phyloP scores from a whole-genome alignment of 2,329 filamentous ascomycete species.

The Chrysoporthe deuterocubensis region DNA sequence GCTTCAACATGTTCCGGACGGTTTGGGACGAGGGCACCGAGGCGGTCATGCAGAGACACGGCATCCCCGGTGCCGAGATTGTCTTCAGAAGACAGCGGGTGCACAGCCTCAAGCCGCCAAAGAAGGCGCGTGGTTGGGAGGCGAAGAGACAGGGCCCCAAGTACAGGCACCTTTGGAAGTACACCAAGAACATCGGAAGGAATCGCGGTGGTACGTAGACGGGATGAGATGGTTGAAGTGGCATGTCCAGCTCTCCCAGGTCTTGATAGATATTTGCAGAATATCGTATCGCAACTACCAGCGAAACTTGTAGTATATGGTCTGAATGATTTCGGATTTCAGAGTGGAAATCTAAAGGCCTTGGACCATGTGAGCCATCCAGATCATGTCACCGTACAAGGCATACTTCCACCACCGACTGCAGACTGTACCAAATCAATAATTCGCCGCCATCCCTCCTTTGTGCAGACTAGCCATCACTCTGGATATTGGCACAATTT shows the following conservation, averaged over 20 bases:
- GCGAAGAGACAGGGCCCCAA: slow-evolving; percentile 67
- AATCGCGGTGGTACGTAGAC: slow-evolving; percentile 26
- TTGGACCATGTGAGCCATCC: background rate
- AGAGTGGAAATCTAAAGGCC: too few species aligned
- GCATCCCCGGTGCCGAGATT: slow-evolving; percentile 75
- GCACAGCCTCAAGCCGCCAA: slow-evolving; percentile 65
- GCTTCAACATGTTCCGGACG: slow-evolving; percentile 85
- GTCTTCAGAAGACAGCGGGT: slow-evolving; percentile 84
- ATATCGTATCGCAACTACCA: background rate
- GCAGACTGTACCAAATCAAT: too few species aligned
- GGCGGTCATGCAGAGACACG: slow-evolving; percentile 82
- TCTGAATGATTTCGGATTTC: background rate
- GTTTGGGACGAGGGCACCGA: slow-evolving; percentile 88
- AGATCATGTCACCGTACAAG: background rate
- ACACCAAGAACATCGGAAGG: slow-evolving; percentile 59
- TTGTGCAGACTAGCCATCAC: too few species aligned
- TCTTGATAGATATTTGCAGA: background rate
- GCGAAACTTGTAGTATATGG: background rate
- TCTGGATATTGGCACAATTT: too few species aligned
- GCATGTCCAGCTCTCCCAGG: background rate
- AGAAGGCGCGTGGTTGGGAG: slow-evolving; percentile 68
- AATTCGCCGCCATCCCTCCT: too few species aligned
- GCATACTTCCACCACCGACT: background rate
- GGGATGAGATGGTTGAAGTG: background rate
- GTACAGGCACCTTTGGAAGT: slow-evolving; percentile 68